A percentile compares a stretch with the other conserved stretches of the same genome.
Evolutionary conservation across 2,329 filamentous ascomycete genomes (phyloP).

Genomic region (Gaeumannomyces tritici): DNA sequence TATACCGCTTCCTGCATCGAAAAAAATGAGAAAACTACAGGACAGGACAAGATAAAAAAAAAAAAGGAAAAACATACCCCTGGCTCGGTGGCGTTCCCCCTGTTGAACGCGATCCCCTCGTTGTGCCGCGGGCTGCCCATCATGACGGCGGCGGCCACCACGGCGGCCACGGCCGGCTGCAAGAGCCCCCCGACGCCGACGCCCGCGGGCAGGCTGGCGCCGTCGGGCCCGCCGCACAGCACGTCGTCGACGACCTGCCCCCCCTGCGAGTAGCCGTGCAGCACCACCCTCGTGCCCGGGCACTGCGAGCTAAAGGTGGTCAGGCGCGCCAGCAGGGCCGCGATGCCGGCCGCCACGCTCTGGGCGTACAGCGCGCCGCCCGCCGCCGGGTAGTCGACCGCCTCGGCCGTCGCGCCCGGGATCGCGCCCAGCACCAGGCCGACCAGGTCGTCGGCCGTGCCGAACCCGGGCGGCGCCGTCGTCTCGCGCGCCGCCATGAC

Average conservation of each 20-base stretch:
- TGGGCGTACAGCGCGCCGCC: constrained; percentile 38
- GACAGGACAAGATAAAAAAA: constrained; percentile 38
- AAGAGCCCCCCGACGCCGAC: constrained; percentile 30
- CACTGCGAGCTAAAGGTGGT: constrained; percentile 36
- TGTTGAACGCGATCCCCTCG: constrained; percentile 41
- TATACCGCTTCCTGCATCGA: neutral
- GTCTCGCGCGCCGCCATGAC: constrained; percentile 41
- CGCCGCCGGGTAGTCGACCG: constrained; percentile 42
- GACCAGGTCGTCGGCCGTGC: constrained; percentile 31
- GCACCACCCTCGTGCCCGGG: constrained; percentile 25
- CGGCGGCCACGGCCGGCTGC: constrained; percentile 32
- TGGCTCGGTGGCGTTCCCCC: constrained; percentile 43
- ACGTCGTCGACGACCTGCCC: constrained; percentile 15
- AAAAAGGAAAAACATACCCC: no score
- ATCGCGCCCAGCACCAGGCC: constrained; percentile 26
- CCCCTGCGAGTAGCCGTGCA: constrained; percentile 22
- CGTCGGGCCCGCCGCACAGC: constrained; percentile 44
- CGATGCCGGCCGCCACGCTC: constrained; percentile 41
- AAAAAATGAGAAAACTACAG: no score
- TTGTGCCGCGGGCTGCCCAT: constrained; percentile 50
- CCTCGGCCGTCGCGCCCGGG: constrained; percentile 32
- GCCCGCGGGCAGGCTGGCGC: constrained; percentile 32
- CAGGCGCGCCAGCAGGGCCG: constrained; percentile 36
- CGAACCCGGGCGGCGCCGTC: constrained; percentile 33
- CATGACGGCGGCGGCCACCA: constrained; percentile 47